A percentile compares a stretch with the other conserved stretches of the same genome.
phyloP scores from a whole-genome alignment of 1,284 basidiomycete species.

The Neonothopanus nambi region DNA sequence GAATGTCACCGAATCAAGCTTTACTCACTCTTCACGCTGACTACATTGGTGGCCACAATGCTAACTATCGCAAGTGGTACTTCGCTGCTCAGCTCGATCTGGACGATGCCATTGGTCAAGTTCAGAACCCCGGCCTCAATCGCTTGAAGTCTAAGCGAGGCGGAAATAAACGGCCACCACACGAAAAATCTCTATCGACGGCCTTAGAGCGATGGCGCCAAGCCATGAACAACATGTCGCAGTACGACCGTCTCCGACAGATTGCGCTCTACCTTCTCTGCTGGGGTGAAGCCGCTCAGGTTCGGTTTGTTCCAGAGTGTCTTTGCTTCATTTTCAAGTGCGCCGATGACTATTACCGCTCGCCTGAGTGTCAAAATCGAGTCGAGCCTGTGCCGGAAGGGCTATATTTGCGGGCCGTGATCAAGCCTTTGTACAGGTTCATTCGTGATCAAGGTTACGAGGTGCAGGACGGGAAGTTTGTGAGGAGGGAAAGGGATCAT shows the following conservation, averaged over 20 bases:
- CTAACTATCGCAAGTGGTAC: slow-evolving; percentile 99
- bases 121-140: slow-evolving; percentile 88
- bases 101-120: slow-evolving; percentile 94
- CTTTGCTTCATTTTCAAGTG: slow-evolving; percentile 99
- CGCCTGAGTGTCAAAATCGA: slow-evolving; percentile 95
- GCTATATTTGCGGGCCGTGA: slow-evolving; percentile 86
- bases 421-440: slow-evolving; percentile 97
- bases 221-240: slow-evolving; percentile 98
- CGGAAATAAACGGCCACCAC: slow-evolving; percentile 51
- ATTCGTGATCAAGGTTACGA: slow-evolving; percentile 98
- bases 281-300: slow-evolving; percentile 98
- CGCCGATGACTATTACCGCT: slow-evolving; percentile 99
- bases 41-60: slow-evolving; percentile 97
- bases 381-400: slow-evolving; percentile 95
- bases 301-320: slow-evolving; percentile 97
- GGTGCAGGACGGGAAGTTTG: slow-evolving; percentile 93
- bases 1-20: slow-evolving; percentile 97
- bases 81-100: slow-evolving; percentile 99
- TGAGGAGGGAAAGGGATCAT: slow-evolving; percentile 92
- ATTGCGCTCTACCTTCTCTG: slow-evolving; percentile 94
- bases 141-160: slow-evolving; percentile 68
- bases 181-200: slow-evolving; percentile 84
- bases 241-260: slow-evolving; percentile 96
- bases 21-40: slow-evolving; percentile 95
- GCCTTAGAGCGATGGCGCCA: slow-evolving; percentile 94